A percentile compares a stretch with the other conserved stretches of the same genome.
phyloP scores from a whole-genome alignment of 257 asterid species.

The Asclepias syriaca region DNA sequence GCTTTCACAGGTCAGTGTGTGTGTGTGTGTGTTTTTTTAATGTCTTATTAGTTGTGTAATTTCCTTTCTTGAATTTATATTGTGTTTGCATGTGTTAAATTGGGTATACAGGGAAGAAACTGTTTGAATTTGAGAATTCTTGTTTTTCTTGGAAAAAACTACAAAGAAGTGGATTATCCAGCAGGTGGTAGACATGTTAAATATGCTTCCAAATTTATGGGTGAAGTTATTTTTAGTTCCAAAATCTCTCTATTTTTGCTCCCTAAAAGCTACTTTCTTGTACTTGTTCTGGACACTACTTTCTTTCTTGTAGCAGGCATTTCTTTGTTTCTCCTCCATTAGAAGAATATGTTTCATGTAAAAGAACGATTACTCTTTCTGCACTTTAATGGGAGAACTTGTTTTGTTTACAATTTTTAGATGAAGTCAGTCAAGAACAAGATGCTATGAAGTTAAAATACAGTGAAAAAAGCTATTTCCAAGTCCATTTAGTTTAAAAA shows the following conservation, averaged over 20 bases:
- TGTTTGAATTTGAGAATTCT: neutral
- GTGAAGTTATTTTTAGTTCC: too few relatives aligned
- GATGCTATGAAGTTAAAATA: neutral
- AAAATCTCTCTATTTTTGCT: too few relatives aligned
- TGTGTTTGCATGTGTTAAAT: neutral
- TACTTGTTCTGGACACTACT: too few relatives aligned
- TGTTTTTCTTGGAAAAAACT: neutral
- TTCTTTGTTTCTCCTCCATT: neutral
- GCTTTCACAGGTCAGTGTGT: slow-evolving; percentile 65
- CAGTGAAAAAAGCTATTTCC: neutral
- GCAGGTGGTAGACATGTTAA: too few relatives aligned
- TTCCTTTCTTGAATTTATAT: neutral
- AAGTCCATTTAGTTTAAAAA: neutral
- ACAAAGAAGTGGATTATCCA: neutral
- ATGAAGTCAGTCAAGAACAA: neutral
- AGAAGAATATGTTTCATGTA: neutral
- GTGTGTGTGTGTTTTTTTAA: neutral
- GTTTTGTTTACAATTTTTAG: neutral
- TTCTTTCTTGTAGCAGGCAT: too few relatives aligned
- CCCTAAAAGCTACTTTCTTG: too few relatives aligned
- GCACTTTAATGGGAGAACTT: neutral
- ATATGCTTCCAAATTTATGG: too few relatives aligned
- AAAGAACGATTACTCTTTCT: neutral
- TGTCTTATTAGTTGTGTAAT: neutral
- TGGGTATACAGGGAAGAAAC: neutral